Conservation (phyloP, 1,284 basidiomycete genomes). For the Melampsora larici-populina region DNA sequence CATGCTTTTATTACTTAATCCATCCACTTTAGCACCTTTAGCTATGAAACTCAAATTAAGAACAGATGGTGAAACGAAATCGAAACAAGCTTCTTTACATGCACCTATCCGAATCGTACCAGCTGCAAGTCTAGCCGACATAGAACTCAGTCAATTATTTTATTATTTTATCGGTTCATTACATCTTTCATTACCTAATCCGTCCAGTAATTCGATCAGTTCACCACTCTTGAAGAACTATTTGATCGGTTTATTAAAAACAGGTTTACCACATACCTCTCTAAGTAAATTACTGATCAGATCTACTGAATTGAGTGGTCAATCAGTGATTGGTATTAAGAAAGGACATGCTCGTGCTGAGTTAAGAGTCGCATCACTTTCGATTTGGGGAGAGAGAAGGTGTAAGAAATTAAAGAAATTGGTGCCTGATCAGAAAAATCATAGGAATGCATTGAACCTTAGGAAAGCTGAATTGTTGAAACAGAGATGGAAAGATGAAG, state of each 20-base stretch:
- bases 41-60: constrained; percentile 20
- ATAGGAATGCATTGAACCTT: constrained; percentile 9
- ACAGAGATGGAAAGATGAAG: constrained; percentile 31
- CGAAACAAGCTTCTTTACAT: constrained; percentile 13
- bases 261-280: constrained; percentile 24
- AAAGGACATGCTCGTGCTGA: constrained; percentile 15
- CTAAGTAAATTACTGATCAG: constrained; percentile 10
- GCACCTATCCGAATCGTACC: constrained; percentile 13
- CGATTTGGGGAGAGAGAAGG: constrained; percentile 24
- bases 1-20: constrained; percentile 29
- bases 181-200: not conserved
- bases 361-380: constrained; percentile 23
- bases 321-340: not conserved
- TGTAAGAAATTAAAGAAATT: constrained; percentile 23
- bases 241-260: not conserved
- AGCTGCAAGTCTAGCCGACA: constrained; percentile 7
- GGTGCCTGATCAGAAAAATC: constrained; percentile 28
- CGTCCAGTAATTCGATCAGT: not conserved
- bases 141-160: constrained; percentile 16
- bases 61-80: constrained; percentile 7
- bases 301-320: constrained; percentile 26
- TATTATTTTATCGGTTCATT: constrained; percentile 29
- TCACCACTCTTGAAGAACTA: constrained; percentile 6
- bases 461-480: constrained; percentile 23
- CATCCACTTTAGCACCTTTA: constrained; percentile 24